These are phyloP conservation scores for Bimuria novae-zelandiae DNA, from an alignment of 2,329 filamentous ascomycete species.

Conservation along the genomic window DNA sequence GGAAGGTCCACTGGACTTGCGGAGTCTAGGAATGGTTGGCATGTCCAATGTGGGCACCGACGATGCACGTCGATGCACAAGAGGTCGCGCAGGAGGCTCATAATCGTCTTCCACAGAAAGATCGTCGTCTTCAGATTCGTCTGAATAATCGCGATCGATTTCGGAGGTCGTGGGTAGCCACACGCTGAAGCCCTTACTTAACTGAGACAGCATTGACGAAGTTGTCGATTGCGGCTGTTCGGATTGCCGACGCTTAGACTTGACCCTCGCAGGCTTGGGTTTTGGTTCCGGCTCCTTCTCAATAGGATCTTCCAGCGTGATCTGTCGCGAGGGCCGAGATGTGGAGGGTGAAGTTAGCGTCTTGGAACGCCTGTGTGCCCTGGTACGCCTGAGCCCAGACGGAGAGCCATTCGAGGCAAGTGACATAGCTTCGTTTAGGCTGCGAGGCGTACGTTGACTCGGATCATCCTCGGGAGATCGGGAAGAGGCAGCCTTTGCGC, in stretches of 20 bases:
- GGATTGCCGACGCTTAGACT: constrained; percentile 34
- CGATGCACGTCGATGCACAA: constrained; percentile 51
- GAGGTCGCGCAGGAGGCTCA: constrained; percentile 37
- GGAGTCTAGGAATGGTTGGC: constrained; percentile 51
- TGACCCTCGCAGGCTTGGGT: constrained; percentile 28
- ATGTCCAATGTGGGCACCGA: constrained; percentile 54
- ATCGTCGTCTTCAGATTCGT: constrained; percentile 41
- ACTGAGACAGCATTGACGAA: constrained; percentile 28
- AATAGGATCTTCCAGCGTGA: constrained; percentile 39
- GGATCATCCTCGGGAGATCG: constrained; percentile 21
- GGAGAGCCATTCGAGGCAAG: constrained; percentile 38
- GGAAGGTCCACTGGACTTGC: constrained; percentile 48
- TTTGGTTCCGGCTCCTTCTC: constrained; percentile 25
- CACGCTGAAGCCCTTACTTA: constrained; percentile 52
- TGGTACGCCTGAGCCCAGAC: constrained; percentile 42
- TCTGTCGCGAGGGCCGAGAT: constrained; percentile 40
- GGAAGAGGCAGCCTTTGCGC: constrained; percentile 9
- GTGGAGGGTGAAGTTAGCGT: constrained; percentile 33
- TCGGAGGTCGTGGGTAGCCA: constrained; percentile 53
- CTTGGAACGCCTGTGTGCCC: constrained; percentile 45
- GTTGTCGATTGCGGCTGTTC: constrained; percentile 28
- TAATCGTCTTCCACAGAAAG: constrained; percentile 24
- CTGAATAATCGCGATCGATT: constrained; percentile 36
- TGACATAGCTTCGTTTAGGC: constrained; percentile 43
- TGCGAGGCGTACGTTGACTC: constrained; percentile 39